A percentile compares a stretch with the other conserved stretches of the same genome.
phyloP scores from a whole-genome alignment of 768 basidiomycete species.

The Tylopilus sp. region DNA sequence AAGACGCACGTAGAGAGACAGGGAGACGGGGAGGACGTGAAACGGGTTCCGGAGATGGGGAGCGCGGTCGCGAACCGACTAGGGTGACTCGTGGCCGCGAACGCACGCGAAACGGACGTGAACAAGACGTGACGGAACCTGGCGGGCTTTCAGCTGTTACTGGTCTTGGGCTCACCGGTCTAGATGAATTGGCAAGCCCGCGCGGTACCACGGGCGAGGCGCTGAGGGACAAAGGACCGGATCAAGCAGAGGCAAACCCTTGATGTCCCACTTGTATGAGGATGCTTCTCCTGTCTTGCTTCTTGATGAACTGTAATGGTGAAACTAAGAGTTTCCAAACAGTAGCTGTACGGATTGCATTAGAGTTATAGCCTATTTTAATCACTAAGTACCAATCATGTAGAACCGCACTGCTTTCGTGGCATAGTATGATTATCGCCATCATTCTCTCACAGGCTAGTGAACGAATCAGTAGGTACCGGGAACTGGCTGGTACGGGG shows the following conservation, averaged over 20 bases:
- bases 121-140: constrained; percentile 7
- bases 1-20: not conserved
- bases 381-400: no score
- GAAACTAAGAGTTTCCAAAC: no score
- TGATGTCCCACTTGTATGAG: not conserved
- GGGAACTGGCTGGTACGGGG: no score
- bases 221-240: constrained; percentile 8
- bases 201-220: constrained; percentile 10
- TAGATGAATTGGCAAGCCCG: constrained; percentile 18
- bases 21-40: constrained; percentile 3
- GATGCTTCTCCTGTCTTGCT: not conserved
- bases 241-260: not conserved
- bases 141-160: constrained; percentile 24
- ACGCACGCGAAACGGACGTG: constrained; percentile 2
- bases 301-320: not conserved
- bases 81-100: constrained; percentile 11
- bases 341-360: no score
- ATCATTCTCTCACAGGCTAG: no score
- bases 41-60: not conserved
- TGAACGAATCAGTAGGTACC: no score
- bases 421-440: no score
- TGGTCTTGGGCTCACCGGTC: constrained; percentile 26
- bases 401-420: no score
- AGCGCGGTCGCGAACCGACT: not conserved
- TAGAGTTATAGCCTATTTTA: no score